Conservation (phyloP, 805 yeast genomes). For the Lachancea thermotolerans region DNA sequence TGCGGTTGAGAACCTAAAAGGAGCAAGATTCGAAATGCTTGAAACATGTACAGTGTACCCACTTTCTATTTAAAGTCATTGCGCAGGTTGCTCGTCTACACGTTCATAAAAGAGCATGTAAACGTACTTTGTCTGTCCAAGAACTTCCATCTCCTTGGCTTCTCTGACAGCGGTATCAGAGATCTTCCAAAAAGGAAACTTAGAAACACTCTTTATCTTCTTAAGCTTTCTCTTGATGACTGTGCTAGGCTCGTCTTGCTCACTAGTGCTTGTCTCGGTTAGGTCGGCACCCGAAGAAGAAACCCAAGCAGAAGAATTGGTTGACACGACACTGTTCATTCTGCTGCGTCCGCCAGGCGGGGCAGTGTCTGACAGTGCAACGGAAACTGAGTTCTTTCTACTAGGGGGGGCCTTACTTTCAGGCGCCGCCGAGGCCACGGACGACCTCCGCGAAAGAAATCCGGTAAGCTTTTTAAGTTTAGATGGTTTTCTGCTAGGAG, state of each 20-base stretch:
- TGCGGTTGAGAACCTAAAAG: too few relatives aligned
- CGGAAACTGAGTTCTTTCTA: background rate
- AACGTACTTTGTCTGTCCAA: constrained; percentile 66
- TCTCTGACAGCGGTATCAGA: constrained; percentile 73
- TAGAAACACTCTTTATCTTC: constrained; percentile 48
- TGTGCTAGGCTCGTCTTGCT: constrained; percentile 9
- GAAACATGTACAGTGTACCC: too few relatives aligned
- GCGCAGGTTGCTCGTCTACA: constrained; percentile 1
- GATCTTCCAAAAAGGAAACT: constrained; percentile 74
- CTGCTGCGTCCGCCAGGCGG: constrained; percentile 5
- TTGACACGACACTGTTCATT: constrained; percentile 15
- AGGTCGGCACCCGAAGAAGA: constrained; percentile 10
- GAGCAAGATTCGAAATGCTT: too few relatives aligned
- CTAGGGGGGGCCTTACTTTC: background rate
- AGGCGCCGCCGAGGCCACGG: constrained; percentile 8
- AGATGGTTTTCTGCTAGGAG: constrained; percentile 16
- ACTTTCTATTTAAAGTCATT: background rate
- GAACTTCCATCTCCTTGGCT: constrained; percentile 47
- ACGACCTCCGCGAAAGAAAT: constrained; percentile 18
- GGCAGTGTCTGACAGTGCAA: background rate
- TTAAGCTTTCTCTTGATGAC: constrained; percentile 36
- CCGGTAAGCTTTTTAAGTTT: constrained; percentile 16
- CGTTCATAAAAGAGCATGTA: constrained; percentile 79
- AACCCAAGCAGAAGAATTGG: constrained; percentile 6
- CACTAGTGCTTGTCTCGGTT: constrained; percentile 19